phyloP scores from a whole-genome alignment of 2,329 filamentous ascomycete species.

The Aspergillus fumigatus region DNA sequence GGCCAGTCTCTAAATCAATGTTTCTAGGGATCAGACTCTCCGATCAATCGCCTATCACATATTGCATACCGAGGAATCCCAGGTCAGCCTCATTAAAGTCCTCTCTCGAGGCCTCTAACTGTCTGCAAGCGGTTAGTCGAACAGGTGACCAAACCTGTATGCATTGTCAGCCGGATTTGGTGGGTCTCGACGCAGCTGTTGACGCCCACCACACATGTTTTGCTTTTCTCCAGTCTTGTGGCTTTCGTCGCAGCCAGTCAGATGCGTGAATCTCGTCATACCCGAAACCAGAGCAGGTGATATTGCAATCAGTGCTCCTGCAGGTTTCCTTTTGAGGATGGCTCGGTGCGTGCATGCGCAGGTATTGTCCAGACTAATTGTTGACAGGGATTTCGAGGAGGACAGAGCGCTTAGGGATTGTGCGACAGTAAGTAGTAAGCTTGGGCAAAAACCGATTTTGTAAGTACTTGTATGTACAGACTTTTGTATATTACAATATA shows the following conservation, averaged over 20 bases:
- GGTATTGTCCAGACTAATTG: neutral
- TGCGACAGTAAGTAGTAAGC: neutral
- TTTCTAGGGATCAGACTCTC: neutral
- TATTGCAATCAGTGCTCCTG: neutral
- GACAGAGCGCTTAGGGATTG: neutral
- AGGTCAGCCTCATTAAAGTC: neutral
- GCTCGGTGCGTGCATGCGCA: neutral
- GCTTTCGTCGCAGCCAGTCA: neutral
- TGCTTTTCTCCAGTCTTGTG: neutral
- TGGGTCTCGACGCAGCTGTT: conserved; percentile 9
- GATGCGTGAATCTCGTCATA: neutral
- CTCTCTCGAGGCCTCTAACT: neutral
- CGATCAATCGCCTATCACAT: neutral
- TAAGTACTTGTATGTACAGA: neutral
- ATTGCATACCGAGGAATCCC: neutral
- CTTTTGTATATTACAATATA: neutral
- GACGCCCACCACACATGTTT: neutral
- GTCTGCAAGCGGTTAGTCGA: conserved; percentile 10
- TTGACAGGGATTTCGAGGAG: neutral
- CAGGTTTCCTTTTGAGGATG: neutral
- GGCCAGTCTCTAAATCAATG: neutral
- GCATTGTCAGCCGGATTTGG: conserved; percentile 19
- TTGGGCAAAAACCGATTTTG: neutral
- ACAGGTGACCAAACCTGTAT: conserved; percentile 19
- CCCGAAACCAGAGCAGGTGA: neutral